Base-by-base conservation (phyloP, 169 alveolate species). In the Blepharisma undulans region DNA sequence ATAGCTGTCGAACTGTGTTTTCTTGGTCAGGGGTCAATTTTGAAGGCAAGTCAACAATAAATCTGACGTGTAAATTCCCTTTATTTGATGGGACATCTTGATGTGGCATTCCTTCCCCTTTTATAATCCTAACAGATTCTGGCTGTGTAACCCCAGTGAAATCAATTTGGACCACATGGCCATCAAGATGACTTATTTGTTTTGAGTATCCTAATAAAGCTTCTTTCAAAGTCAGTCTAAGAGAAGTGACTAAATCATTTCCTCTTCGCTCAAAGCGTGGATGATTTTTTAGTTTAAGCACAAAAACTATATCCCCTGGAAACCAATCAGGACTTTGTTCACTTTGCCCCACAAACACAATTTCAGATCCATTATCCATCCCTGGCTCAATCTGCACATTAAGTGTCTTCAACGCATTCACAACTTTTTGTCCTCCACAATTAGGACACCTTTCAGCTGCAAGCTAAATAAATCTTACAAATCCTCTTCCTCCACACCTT, bases 81-180 rank as follows among this genome's bases (percentile, higher is more conserved):
- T 92, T 92, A 84, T 92, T 93, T 81, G 95, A 88, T 32, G 96
- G 95, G 30, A 93, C 36, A 74, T 93, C 91, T 59, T 93, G 94
- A 82, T 90, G 90, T 33, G 98, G 98, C 98, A 95, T 95, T 34
- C 98, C 98, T 90, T 95, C 98, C 18, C 93, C 95, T 76, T 91
- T 84, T 33, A 95, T 91, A 25, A 86, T 92, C 87, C 96, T 95
- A 91, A 93, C 93, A 60, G 88, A 86, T 76, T 92, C 84, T 18
- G 98, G 98, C 80, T 95, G 94, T 5, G 95, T 93, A n/a, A 94
- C 91, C 66, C 95, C 96, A 29, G 91, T 80, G 27, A 80, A 72
- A 81, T 94, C 95, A 12, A 95, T 87, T 84, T 94, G 95, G 84
- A 95, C 94, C 74, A 89, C 91, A 81, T 95, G 95, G 34, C 93